These are phyloP conservation scores for Penicillium parvum DNA, from an alignment of 495 filamentous ascomycete genomes.

Conservation along the genomic window DNA sequence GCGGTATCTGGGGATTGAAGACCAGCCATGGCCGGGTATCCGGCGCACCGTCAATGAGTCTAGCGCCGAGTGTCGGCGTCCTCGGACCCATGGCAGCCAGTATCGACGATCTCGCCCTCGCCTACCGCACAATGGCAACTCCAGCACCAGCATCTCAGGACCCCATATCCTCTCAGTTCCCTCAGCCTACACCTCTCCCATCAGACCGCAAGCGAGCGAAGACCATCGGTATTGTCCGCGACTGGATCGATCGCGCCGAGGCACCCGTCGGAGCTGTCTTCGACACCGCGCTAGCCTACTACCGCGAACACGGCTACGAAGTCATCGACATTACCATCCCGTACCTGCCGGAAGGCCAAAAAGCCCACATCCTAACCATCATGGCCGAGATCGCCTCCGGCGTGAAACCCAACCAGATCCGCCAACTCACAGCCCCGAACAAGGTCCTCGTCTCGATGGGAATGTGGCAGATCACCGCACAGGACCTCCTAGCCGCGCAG, in stretches of 20 bases:
- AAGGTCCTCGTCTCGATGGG: slow-evolving; percentile 65
- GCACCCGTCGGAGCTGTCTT: slow-evolving; percentile 57
- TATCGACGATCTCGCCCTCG: slow-evolving; percentile 76
- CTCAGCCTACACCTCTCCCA: slow-evolving; percentile 34
- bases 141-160: slow-evolving; percentile 57
- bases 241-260: slow-evolving; percentile 72
- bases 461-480: slow-evolving; percentile 54
- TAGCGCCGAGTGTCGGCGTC: slow-evolving; percentile 61
- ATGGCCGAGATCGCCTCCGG: slow-evolving; percentile 59
- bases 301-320: slow-evolving; percentile 58
- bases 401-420: slow-evolving; percentile 34
- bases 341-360: slow-evolving; percentile 65
- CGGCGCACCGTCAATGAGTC: slow-evolving; percentile 52
- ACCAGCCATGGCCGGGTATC: slow-evolving; percentile 75
- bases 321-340: slow-evolving; percentile 72
- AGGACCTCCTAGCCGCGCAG: slow-evolving; percentile 70
- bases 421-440: slow-evolving; percentile 62
- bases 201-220: slow-evolving; percentile 32
- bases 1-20: slow-evolving; percentile 86
- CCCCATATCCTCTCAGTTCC: slow-evolving; percentile 45
- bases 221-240: slow-evolving; percentile 65
- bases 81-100: slow-evolving; percentile 72
- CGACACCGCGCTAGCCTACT: slow-evolving; percentile 56
- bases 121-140: slow-evolving; percentile 70
- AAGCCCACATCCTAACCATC: slow-evolving; percentile 78